These are phyloP conservation scores for Tuber aestivum DNA, from an alignment of 495 filamentous ascomycete species.

Conservation along the genomic window DNA sequence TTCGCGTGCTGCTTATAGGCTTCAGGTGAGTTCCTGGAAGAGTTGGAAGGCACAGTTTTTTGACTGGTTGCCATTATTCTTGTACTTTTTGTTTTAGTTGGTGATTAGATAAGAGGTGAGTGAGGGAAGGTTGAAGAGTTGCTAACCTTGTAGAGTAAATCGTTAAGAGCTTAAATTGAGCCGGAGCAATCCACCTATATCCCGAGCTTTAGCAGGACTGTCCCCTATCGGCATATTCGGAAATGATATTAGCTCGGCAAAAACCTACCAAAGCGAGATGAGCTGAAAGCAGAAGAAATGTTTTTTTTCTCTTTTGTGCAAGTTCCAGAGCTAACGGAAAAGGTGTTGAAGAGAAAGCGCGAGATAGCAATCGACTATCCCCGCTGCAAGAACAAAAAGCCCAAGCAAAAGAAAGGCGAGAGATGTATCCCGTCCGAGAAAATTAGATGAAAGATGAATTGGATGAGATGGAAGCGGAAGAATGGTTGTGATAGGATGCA, in stretches of 20 bases:
- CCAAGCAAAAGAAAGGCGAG: conserved; percentile 31
- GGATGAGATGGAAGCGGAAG: conserved; percentile 21
- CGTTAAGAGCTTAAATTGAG: conserved; percentile 7
- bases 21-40: conserved; percentile 27
- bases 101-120: conserved; percentile 9
- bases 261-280: not conserved
- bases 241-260: not conserved
- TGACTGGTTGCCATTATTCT: conserved; percentile 24
- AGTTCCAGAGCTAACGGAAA: not conserved
- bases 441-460: conserved; percentile 26
- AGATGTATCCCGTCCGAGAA: conserved; percentile 19
- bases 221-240: not conserved
- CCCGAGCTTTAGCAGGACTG: not conserved
- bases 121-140: not conserved
- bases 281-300: not conserved
- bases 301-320: not conserved
- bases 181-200: not conserved
- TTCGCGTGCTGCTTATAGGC: conserved; percentile 12
- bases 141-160: conserved; percentile 3
- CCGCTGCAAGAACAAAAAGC: conserved; percentile 33
- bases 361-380: conserved; percentile 8
- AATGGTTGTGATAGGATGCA: conserved; percentile 12
- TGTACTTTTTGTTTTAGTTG: conserved; percentile 9
- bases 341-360: not conserved
- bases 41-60: conserved; percentile 17